These are phyloP conservation scores for Colletotrichum sp. DNA, from an alignment of 2,329 filamentous ascomycete genomes.

Conservation along the genomic window DNA sequence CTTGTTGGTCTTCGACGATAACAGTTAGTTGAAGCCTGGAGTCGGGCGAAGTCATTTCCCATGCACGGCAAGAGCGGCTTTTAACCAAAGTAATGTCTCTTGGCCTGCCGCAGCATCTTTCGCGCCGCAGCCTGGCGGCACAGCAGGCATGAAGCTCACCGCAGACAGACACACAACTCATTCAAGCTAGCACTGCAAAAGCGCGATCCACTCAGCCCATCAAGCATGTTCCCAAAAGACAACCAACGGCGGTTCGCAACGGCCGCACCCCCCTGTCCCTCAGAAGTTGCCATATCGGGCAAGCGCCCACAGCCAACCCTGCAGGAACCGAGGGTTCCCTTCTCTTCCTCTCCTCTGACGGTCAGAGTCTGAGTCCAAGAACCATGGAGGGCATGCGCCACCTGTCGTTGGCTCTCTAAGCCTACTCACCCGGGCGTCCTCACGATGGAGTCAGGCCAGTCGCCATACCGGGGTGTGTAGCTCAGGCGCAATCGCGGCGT, in stretches of 20 bases:
- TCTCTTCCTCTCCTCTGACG: not conserved
- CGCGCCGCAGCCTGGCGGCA: not conserved
- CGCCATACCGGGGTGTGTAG: not conserved
- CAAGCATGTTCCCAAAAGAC: not conserved
- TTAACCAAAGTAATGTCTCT: not conserved
- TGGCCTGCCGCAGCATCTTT: not conserved
- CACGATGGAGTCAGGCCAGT: constrained; percentile 10
- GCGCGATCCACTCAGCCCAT: not conserved
- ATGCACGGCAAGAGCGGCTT: not conserved
- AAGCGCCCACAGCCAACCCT: constrained; percentile 15
- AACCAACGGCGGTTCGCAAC: not conserved
- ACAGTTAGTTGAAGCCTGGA: not conserved
- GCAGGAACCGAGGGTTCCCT: not conserved
- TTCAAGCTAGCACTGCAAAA: not conserved
- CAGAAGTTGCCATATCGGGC: constrained; percentile 1
- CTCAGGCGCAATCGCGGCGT: not conserved
- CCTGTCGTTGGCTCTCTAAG: not conserved
- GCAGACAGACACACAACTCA: not conserved
- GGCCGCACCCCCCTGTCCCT: not conserved
- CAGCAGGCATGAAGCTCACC: not conserved
- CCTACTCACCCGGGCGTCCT: not conserved
- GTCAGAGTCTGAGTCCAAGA: not conserved
- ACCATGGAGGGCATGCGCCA: not conserved
- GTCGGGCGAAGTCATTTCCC: constrained; percentile 12
- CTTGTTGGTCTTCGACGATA: not conserved